Conservation (phyloP, 2,329 filamentous ascomycete genomes). For the Talaromyces sp. region DNA sequence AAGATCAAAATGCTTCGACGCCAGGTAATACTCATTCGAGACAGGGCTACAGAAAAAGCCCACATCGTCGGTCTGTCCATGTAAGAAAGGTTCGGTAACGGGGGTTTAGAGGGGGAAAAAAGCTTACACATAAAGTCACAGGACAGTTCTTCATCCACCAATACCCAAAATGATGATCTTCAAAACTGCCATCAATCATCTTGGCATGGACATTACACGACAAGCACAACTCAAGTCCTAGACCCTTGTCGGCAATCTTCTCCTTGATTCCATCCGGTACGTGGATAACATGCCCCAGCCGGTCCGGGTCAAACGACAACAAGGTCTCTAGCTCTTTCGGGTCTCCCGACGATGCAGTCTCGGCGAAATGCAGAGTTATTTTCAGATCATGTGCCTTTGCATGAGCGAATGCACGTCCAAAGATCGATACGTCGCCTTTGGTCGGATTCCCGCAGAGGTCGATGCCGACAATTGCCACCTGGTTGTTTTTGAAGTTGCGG, state of each 20-base stretch:
- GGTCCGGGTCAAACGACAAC: slow-evolving; percentile 61
- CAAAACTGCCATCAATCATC: slow-evolving; percentile 62
- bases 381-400: slow-evolving; percentile 55
- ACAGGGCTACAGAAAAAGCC: slow-evolving; percentile 73
- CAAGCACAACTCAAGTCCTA: slow-evolving; percentile 72
- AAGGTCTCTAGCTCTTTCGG: slow-evolving; percentile 60
- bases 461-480: slow-evolving; percentile 60
- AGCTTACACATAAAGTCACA: slow-evolving; percentile 65
- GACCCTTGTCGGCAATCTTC: slow-evolving; percentile 49
- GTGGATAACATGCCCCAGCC: slow-evolving; percentile 76
- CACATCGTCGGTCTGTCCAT: slow-evolving; percentile 69
- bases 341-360: slow-evolving; percentile 55
- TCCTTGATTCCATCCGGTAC: slow-evolving; percentile 58
- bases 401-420: slow-evolving; percentile 55
- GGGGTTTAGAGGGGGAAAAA: neutral
- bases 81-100: neutral
- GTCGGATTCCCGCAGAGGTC: slow-evolving; percentile 76
- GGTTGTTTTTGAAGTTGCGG: slow-evolving; percentile 35
- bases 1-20: slow-evolving; percentile 65
- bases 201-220: slow-evolving; percentile 76
- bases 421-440: slow-evolving; percentile 56
- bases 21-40: slow-evolving; percentile 72
- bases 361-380: slow-evolving; percentile 75
- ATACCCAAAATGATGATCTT: slow-evolving; percentile 71
- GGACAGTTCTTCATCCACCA: slow-evolving; percentile 58